Evolutionary conservation across 768 basidiomycete species (phyloP), one percentile per base, ranked within the genome.

Genomic region (Hysterangium stoloniferum): DNA sequence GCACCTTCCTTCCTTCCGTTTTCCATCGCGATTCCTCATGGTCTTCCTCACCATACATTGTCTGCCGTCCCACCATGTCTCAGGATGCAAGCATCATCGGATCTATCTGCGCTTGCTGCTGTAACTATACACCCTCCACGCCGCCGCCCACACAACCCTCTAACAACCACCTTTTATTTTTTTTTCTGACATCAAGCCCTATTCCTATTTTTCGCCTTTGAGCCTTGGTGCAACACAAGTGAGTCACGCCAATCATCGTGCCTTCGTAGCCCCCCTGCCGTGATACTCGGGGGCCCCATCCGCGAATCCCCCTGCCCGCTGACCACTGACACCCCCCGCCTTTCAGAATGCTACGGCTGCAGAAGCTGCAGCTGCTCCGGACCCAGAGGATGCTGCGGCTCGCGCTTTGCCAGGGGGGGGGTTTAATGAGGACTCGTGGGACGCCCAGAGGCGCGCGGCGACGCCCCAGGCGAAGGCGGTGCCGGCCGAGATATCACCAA

Each of bases 161-260:
- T n/a, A n/a, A n/a, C n/a, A n/a, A n/a, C n/a, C n/a, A n/a, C n/a
- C n/a, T n/a, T n/a, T n/a, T n/a, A n/a, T n/a, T n/a, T n/a, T n/a
- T n/a, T n/a, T 34, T 34, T 17, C 9, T 34, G 17, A 9, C 9
- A 2, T 12, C 41, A 51, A 40, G 49, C 15, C n/a, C 43, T 31
- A 8, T 22, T n/a, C 6, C 22, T 40, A 15, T 51, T 51, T 29
- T 51, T 40, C 15, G 49, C 49, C 11, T n/a, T 51, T 3, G 27
- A 51, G 17, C 49, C 37, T 4, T 51, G 49, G 49, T 51, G 49
- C 38, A 51, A 51, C 25, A 27, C 40, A 6, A 51, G 49, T 51
- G 43, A 37, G 49, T 41, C 41, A 12, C 37, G 20, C 3, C 7
- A 8, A 24, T 7, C 38, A 51, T 42, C n/a, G 11, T n/a, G n/a